Evolutionary conservation across 2,329 filamentous ascomycete species (phyloP).

Genomic region (Botrytis sinoallii): DNA sequence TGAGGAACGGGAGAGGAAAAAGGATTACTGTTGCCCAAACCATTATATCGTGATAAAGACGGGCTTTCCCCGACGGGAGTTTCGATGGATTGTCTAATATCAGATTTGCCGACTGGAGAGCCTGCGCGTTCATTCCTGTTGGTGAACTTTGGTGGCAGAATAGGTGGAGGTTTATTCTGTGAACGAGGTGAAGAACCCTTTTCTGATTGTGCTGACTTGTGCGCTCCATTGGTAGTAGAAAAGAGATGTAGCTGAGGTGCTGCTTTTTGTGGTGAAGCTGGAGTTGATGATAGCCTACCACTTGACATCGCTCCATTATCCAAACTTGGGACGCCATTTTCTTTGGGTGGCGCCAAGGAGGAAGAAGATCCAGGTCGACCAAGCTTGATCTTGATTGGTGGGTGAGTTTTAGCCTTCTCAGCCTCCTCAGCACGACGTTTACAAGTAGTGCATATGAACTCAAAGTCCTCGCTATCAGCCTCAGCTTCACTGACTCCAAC

Average conservation of each 20-base stretch:
- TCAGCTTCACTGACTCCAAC: slow-evolving; percentile 74
- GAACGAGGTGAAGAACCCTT: slow-evolving; percentile 7
- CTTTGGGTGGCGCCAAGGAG: slow-evolving; percentile 37
- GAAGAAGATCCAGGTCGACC: slow-evolving; percentile 49
- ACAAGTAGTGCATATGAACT: slow-evolving; percentile 81
- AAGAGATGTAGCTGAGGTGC: slow-evolving; percentile 22
- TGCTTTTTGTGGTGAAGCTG: slow-evolving; percentile 24
- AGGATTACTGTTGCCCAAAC: slow-evolving; percentile 23
- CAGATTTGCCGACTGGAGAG: slow-evolving; percentile 20
- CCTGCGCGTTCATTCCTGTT: slow-evolving; percentile 25
- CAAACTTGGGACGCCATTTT: slow-evolving; percentile 24
- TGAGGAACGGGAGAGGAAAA: slow-evolving; percentile 37
- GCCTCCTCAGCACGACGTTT: slow-evolving; percentile 62
- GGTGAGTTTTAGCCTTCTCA: slow-evolving; percentile 58
- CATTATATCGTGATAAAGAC: slow-evolving; percentile 16
- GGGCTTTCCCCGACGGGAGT: slow-evolving; percentile 9
- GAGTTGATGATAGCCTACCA: slow-evolving; percentile 18
- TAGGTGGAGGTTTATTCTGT: slow-evolving; percentile 6
- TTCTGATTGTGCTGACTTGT: slow-evolving; percentile 16
- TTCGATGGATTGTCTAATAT: background rate
- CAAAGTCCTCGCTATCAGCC: slow-evolving; percentile 81
- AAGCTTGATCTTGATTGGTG: slow-evolving; percentile 54
- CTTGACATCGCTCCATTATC: slow-evolving; percentile 21
- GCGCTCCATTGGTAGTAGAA: slow-evolving; percentile 22
- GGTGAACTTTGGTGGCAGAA: slow-evolving; percentile 12